A percentile compares a stretch with the other conserved stretches of the same genome.
These are phyloP conservation scores for Ligustrum vulgare DNA, from an alignment of 257 asterid species.

Conservation along the genomic window DNA sequence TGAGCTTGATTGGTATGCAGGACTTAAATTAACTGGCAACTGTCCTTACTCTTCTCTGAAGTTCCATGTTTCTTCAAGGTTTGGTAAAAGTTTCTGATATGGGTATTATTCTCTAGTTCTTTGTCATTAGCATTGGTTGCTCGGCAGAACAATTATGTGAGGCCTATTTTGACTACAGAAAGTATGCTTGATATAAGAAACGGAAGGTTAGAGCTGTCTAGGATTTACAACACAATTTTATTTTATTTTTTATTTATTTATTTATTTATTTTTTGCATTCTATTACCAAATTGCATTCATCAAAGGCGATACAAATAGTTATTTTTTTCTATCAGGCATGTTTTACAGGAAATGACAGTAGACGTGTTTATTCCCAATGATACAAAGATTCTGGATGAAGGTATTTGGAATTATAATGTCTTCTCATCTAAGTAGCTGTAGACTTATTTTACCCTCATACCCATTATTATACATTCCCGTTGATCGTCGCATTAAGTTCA, in stretches of 20 bases:
- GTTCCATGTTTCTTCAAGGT: constrained; percentile 12
- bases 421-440: constrained; percentile 22
- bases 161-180: constrained; percentile 90
- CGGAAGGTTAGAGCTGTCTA: constrained; percentile 74
- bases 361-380: constrained; percentile 95
- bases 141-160: constrained; percentile 87
- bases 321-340: constrained; percentile 62
- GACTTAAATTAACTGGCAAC: constrained; percentile 23
- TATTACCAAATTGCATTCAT: constrained; percentile 12
- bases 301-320: constrained; percentile 16
- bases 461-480: constrained; percentile 2
- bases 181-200: constrained; percentile 72
- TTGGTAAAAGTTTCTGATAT: constrained; percentile 29
- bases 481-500: constrained; percentile 26
- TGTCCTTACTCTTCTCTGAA: constrained; percentile 18
- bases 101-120: constrained; percentile 43
- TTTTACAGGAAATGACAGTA: constrained; percentile 95
- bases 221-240: constrained; percentile 13
- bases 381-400: constrained; percentile 76
- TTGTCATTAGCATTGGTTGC: constrained; percentile 90
- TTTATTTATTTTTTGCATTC: no score
- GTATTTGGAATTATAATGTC: constrained; percentile 34
- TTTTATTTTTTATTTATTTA: no score
- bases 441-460: constrained; percentile 4
- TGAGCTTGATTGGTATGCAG: constrained; percentile 91